Evolutionary conservation across 2,329 filamentous ascomycete species (phyloP), one percentile per base, ranked within the genome.

Genomic region (Ophiostoma pallidulum): DNA sequence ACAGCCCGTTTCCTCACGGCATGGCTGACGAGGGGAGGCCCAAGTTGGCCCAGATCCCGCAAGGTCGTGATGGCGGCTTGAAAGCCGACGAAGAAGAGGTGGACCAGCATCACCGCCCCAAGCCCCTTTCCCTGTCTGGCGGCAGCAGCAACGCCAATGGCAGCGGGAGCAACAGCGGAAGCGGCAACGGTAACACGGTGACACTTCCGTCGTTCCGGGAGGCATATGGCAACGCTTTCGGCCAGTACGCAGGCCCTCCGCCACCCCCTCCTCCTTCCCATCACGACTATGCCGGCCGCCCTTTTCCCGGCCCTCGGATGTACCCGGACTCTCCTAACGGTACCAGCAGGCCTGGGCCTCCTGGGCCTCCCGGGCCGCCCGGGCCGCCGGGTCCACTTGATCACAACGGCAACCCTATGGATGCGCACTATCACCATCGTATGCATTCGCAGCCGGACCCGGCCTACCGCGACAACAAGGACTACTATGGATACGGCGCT

Each of bases 361-460:
- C 58, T 14, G 13, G 74, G 70, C 54, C 64, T 66, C 10, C 63
- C 66, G 14, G 47, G 69, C 71, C 38, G 67, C 70, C 33, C 61
- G 54, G 62, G 5, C 61, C 61, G 33, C 55, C 58, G 7, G 51
- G 52, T 33, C 48, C 51, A n/a, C n/a, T n/a, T n/a, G n/a, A n/a
- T n/a, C n/a, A n/a, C 8, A 16, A 18, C 10, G 9, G 18, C n/a
- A 18, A 14, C 46, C 54, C 26, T 26, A 36, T 56, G 19, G 52
- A 54, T 22, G 45, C 29, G 13, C 47, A 51, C 24, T 55, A 57
- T 18, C 46, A 49, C 6, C 7, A 22, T 8, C 57, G 54, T 6
- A 52, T 57, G 38, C 57, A 57, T 19, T 36, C 46, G 4, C 49
- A 49, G 3, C 48, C 54, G 3, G 48, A 53, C 0, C 43, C 36